phyloP scores from a whole-genome alignment of 1,284 basidiomycete genomes.

The Violaceomyces palustris region DNA sequence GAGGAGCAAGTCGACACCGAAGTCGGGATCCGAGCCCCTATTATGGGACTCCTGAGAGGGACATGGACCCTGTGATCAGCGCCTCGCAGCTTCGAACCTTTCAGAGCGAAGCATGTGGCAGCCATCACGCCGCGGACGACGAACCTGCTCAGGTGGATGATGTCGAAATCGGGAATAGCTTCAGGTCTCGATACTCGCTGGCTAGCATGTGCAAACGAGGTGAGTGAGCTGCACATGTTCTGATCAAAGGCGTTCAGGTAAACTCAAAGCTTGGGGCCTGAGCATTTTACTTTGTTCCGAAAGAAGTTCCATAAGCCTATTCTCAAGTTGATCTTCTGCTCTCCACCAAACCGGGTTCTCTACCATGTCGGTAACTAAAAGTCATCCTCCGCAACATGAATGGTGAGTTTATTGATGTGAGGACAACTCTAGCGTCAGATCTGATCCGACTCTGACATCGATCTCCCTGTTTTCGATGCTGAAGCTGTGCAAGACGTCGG shows the following conservation, averaged over 20 bases:
- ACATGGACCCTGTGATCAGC: neutral
- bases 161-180: too few relatives aligned
- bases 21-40: neutral
- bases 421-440: neutral
- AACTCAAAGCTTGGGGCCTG: too few relatives aligned
- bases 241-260: too few relatives aligned
- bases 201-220: slow-evolving; percentile 7
- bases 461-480: neutral
- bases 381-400: slow-evolving; percentile 39
- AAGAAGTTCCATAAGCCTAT: too few relatives aligned
- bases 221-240: too few relatives aligned
- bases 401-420: slow-evolving; percentile 4
- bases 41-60: neutral
- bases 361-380: neutral
- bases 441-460: neutral
- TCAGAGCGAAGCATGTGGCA: neutral
- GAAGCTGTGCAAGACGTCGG: slow-evolving; percentile 41
- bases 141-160: too few relatives aligned
- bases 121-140: too few relatives aligned
- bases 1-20: neutral
- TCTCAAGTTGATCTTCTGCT: too few relatives aligned
- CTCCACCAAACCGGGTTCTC: too few relatives aligned
- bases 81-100: neutral
- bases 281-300: too few relatives aligned
- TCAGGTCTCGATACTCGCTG: slow-evolving; percentile 4